Conservation (phyloP, 129 eudicot species). For the Chrysanthemum makinoi region DNA sequence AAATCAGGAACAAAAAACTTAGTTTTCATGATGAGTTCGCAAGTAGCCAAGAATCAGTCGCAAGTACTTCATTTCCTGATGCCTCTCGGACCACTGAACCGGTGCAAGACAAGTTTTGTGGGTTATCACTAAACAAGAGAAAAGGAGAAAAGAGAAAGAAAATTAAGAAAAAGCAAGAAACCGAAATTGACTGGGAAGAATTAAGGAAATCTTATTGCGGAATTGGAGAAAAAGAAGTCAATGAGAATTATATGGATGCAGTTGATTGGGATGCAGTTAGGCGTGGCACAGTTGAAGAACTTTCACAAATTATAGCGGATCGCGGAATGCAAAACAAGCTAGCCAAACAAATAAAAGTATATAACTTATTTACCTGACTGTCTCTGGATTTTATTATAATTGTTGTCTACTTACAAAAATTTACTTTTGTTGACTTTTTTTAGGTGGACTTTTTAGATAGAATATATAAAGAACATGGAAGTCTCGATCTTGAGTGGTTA, state of each 20-base stretch:
- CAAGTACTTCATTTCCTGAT: conserved; percentile 7
- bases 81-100: neutral
- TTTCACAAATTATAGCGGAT: conserved; percentile 39
- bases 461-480: conserved; percentile 60
- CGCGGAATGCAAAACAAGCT: conserved; percentile 67
- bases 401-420: conserved; percentile 6
- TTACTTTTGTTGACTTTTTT: conserved; percentile 13
- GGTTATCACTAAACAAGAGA: conserved; percentile 20
- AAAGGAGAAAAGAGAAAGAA: conserved; percentile 28
- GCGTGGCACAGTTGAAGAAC: conserved; percentile 38
- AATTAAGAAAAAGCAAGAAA: conserved; percentile 30
- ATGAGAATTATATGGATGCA: conserved; percentile 37
- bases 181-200: conserved; percentile 49
- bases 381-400: neutral
- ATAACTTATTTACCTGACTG: conserved; percentile 2
- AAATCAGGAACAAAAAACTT: conserved; percentile 24
- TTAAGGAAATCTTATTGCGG: conserved; percentile 32
- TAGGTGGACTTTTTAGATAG: conserved; percentile 71
- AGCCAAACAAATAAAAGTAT: conserved; percentile 65
- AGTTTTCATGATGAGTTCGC: neutral
- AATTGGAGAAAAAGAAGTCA: conserved; percentile 18
- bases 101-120: conserved; percentile 24
- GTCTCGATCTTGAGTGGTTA: conserved; percentile 84
- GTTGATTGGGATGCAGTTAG: conserved; percentile 83
- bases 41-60: conserved; percentile 8